Base-by-base conservation (phyloP, 108 stramenopile species). In the Schizochytrium sp. region DNA sequence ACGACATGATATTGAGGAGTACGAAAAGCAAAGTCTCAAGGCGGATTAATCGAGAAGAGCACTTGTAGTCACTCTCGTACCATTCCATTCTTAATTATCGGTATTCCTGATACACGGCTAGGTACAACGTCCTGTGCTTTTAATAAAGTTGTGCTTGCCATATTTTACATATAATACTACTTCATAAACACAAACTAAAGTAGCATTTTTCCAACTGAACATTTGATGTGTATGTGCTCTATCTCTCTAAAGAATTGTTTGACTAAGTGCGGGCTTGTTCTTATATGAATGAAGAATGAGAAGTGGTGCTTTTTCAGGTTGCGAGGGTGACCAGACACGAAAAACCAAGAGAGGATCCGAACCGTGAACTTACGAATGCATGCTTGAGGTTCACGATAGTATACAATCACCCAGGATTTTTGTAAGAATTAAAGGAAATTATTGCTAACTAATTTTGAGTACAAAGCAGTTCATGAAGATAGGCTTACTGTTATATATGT, bases 11-110 rank as follows among this genome's bases (percentile, higher is more conserved):
- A 69, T 69, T 7, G 42, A 28, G 19, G 64, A 69, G 15, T 69
- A 69, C 64, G 64, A 69, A 44, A 69, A 69, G 64, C 64, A 69
- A 15, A 69, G 64, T 44, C 8, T 69, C 19, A 69, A 69, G 28
- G 64, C 44, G 15, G 64, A 69, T 15, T 69, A 7, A 38, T 15
- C 10, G 64, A 28, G 28, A 28, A 28, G 28, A 28, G 28, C 28
- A 28, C 28, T 28, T 28, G 28, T 28, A 0, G 28, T 28, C 28
- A 28, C 28, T 28, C 28, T 28, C 28, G 28, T 28, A 28, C 28
- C 17, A 60, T n/a, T 59, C 58, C 58, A 17, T 59, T 59, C 58
- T 59, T 19, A 59, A 59, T 59, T 59, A 17, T 15, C 58, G 15
- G 17, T 59, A 17, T 59, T 59, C 58, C 58, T 15, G 58, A 19